Evolutionary conservation across 208 protist species (phyloP), one percentile per base, ranked within the genome.

Genomic region (Leptomonas seymouri): DNA sequence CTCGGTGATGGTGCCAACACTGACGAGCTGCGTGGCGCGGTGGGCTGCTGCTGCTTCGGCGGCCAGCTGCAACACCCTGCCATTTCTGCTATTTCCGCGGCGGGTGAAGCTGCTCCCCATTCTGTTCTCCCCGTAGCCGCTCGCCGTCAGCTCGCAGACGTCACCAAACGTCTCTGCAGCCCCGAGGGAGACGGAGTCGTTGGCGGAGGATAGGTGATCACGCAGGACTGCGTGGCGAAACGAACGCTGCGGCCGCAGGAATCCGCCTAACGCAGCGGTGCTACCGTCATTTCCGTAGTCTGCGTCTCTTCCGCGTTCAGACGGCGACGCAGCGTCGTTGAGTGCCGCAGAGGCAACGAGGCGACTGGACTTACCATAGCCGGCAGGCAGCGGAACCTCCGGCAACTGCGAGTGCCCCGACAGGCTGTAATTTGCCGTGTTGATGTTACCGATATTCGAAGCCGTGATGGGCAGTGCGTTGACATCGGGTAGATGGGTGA

Each of bases 1-100:
- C n/a, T 97, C 89, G 11, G 92, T 97, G 56, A 93, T 73, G 30
- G 82, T 90, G 15, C 73, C 84, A 44, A 87, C 80, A 49, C 81
- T 87, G 18, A 85, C 65, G 2, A 57, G 30, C 63, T 90, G 83
- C 30, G 80, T 89, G 36, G 63, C 72, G n/a, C 63, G 69, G 41
- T 74, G 59, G 12, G 72, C 60, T 6, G 58, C 51, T 3, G 45
- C 67, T 11, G 45, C 48, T 2, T 28, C 46, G 28, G 60, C 53
- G 20, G 34, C 12, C 8, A n/a, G n/a, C n/a, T n/a, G n/a, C n/a
- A 51, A 39, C 25, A 16, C 67, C 21, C 6, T 54, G 25, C 16
- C n/a, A 0, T 1, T 5, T 16, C 30, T 53, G 41, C 28, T 30
- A 25, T 34, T 41, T 14, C 12, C n/a, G 45, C 27, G n/a, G 41